phyloP scores from a whole-genome alignment of 139 green algal genomes.

The Tetraselmis chui region DNA sequence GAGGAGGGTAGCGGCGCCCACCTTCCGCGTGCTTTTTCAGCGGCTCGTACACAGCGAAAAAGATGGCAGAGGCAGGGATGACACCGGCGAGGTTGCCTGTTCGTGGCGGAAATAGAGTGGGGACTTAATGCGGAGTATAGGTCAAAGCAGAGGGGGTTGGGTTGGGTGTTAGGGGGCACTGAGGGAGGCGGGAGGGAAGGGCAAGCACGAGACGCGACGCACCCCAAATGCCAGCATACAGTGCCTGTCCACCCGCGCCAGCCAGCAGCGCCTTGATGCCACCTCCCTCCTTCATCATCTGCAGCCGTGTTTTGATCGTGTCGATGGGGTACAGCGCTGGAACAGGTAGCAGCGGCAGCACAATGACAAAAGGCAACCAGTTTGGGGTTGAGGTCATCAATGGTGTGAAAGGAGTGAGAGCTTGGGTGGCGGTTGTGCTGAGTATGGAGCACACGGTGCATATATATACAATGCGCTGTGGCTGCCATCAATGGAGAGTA shows the following conservation, averaged over 20 bases:
- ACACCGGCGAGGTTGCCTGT: slow-evolving; percentile 27
- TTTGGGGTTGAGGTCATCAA: not conserved
- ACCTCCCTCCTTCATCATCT: slow-evolving; percentile 73
- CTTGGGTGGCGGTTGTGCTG: not conserved
- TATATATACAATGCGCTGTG: not conserved
- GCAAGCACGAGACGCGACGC: too few species aligned
- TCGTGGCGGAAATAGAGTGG: too few species aligned
- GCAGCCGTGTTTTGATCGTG: slow-evolving; percentile 97
- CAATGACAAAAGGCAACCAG: not conserved
- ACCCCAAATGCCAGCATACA: slow-evolving; percentile 65
- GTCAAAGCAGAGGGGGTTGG: too few species aligned
- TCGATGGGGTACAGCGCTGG: slow-evolving; percentile 94
- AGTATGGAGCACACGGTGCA: not conserved
- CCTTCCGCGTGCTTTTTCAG: slow-evolving; percentile 43
- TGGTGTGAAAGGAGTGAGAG: not conserved
- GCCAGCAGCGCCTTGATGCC: slow-evolving; percentile 64
- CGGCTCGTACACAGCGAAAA: slow-evolving; percentile 93
- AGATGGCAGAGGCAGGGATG: slow-evolving; percentile 83
- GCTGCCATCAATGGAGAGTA: too few species aligned
- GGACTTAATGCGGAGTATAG: too few species aligned
- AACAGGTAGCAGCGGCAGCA: not conserved
- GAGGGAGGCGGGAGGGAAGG: too few species aligned
- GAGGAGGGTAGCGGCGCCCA: not conserved
- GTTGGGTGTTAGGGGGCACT: too few species aligned
- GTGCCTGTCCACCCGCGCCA: slow-evolving; percentile 60